A percentile compares a stretch with the other conserved stretches of the same genome.
phyloP scores from a whole-genome alignment of 768 basidiomycete species.

The Saitozyma podzolica region DNA sequence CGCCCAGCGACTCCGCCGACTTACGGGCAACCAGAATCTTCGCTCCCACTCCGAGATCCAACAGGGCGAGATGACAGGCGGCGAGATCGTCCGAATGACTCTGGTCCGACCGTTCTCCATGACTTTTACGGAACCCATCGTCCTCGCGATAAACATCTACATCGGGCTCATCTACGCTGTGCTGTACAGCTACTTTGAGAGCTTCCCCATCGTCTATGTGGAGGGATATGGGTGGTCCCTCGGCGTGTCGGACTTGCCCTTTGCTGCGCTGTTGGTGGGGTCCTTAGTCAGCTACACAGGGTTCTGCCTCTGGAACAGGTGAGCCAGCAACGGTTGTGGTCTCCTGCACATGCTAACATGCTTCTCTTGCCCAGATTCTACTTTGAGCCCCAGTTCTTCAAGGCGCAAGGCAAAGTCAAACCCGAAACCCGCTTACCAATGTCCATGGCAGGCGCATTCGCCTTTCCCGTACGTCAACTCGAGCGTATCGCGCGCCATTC shows the following conservation, averaged over 20 bases:
- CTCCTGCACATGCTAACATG: constrained; percentile 24
- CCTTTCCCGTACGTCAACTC: constrained; percentile 24
- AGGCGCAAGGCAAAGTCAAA: constrained; percentile 10
- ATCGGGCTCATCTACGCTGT: constrained; percentile 41
- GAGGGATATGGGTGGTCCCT: constrained; percentile 32
- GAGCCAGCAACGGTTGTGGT: neutral
- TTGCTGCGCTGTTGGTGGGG: constrained; percentile 29
- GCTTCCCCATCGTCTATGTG: constrained; percentile 47
- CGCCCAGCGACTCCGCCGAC: constrained; percentile 51
- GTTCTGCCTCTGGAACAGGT: constrained; percentile 36
- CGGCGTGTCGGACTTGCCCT: constrained; percentile 35
- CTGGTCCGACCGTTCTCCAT: constrained; percentile 44
- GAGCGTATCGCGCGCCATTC: neutral
- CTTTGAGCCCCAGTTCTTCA: constrained; percentile 27
- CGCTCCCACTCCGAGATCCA: constrained; percentile 47
- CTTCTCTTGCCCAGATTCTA: constrained; percentile 22
- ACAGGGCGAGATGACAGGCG: constrained; percentile 22
- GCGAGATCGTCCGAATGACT: constrained; percentile 29
- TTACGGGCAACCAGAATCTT: constrained; percentile 51
- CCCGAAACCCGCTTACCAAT: constrained; percentile 29
- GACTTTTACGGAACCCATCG: constrained; percentile 44
- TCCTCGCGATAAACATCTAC: constrained; percentile 49
- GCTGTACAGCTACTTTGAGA: constrained; percentile 46
- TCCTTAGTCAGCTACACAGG: constrained; percentile 22
- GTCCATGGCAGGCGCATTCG: constrained; percentile 26